Evolutionary conservation across 139 green algal species (phyloP), one percentile per base, ranked within the genome.

Genomic region (Pedinophyceae sp.): DNA sequence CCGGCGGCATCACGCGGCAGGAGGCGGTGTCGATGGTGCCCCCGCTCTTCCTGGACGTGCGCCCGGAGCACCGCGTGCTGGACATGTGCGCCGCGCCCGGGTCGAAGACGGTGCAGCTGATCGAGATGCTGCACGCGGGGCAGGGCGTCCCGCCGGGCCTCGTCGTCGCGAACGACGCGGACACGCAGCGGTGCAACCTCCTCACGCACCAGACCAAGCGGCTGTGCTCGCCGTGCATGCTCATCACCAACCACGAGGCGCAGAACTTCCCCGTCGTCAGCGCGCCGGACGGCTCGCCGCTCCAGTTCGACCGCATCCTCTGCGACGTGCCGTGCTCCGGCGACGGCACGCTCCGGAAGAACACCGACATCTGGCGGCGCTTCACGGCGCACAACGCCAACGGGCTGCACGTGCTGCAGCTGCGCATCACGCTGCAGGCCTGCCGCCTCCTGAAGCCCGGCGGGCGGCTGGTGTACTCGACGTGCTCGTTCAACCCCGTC

Each of bases 11-110:
- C 76, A 94, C 83, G 3, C 69, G 91, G 3, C 91, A 99, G 77
- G 91, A 99, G 71, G 87, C 84, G 3, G 91, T 97, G 59, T 95
- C 84, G 54, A 99, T 99, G 91, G 82, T 98, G 47, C 91, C 91
- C 6, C 87, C 91, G 0, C 69, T 98, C 24, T 85, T 99, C 48
- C 70, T 99, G 60, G 89, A 95, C 40, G 84, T 96, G 41, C 69
- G 89, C 62, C 83, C 92, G 5, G 64, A 91, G 29, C 87, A 98
- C 76, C 71, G 82, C 65, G 84, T 98, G 38, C 78, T 99, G 39
- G 92, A 99, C 74, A 93, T 93, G 76, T 99, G 92, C 61, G 92
- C 92, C 4, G 86, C 92, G 4, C 92, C 92, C 3, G 92, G 92
- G 6, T 93, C 80, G 52, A 99, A 99, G 72, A 99, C 92, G 18